Percentiles rank a stretch among this genome's conserved stretches.
Evolutionary conservation across 441 rosid species (phyloP).

Genomic region (Isatis lusitanica): DNA sequence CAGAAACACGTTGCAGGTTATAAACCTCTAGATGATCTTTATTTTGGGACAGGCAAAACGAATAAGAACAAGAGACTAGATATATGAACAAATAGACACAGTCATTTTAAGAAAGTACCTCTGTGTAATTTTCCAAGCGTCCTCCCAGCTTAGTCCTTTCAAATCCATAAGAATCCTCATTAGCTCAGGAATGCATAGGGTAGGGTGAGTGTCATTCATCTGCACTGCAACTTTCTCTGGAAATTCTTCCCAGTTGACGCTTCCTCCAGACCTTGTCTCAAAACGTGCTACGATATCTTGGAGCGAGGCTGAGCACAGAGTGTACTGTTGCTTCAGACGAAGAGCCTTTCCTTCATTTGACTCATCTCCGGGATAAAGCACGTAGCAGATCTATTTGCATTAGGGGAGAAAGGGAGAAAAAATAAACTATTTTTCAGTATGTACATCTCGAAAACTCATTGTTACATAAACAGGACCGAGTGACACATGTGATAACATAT

Average conservation of each 20-base stretch:
- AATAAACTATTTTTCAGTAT: background rate
- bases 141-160: slow-evolving; percentile 65
- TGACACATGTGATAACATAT: background rate
- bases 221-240: slow-evolving; percentile 93
- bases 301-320: slow-evolving; percentile 93
- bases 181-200: slow-evolving; percentile 72
- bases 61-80: background rate
- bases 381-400: slow-evolving; percentile 64
- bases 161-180: slow-evolving; percentile 63
- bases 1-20: background rate
- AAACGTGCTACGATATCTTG: slow-evolving; percentile 86
- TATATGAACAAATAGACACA: background rate
- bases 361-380: slow-evolving; percentile 96
- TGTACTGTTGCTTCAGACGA: slow-evolving; percentile 94
- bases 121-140: slow-evolving; percentile 68
- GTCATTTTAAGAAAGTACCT: slow-evolving; percentile 36
- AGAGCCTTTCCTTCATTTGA: slow-evolving; percentile 84
- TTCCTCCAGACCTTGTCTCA: slow-evolving; percentile 76
- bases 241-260: slow-evolving; percentile 70
- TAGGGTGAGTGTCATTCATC: slow-evolving; percentile 90
- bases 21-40: background rate
- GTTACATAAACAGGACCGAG: background rate
- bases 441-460: background rate
- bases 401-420: background rate
- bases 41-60: background rate